Percentiles rank a stretch among this genome's conserved stretches.
phyloP scores from a whole-genome alignment of 257 asterid species.

The Cordia subcordata region DNA sequence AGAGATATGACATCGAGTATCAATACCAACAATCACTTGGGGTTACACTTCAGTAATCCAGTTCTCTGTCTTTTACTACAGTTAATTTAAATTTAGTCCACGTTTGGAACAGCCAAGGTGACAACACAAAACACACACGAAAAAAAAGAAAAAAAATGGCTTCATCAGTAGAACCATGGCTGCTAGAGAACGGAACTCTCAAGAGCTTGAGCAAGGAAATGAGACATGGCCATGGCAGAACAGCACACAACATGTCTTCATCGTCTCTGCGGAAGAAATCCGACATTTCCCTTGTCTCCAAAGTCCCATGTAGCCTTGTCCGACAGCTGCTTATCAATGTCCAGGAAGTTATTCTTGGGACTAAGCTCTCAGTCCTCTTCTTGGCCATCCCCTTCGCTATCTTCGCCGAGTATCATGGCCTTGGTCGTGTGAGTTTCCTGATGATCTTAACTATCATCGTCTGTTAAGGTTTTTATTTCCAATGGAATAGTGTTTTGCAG shows the following conservation, averaged over 20 bases:
- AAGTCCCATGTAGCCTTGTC: conserved; percentile 31
- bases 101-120: no score
- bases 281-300: conserved; percentile 48
- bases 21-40: no score
- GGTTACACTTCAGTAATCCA: no score
- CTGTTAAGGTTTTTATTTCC: neutral
- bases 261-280: conserved; percentile 78
- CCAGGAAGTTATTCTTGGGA: conserved; percentile 76
- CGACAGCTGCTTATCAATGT: conserved; percentile 44
- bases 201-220: conserved; percentile 48
- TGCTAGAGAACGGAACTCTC: conserved; percentile 54
- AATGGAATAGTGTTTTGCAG: neutral
- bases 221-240: conserved; percentile 43
- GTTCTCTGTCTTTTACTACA: no score
- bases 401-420: conserved; percentile 35
- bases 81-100: no score
- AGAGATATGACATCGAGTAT: no score
- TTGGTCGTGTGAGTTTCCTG: conserved; percentile 43
- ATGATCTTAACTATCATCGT: neutral
- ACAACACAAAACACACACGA: no score
- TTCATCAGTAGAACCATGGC: conserved; percentile 34
- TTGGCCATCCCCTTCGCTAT: conserved; percentile 79
- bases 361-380: conserved; percentile 65
- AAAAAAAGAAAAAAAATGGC: conserved; percentile 23
- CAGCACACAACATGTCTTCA: conserved; percentile 70